Evolutionary conservation across 768 basidiomycete genomes (phyloP), one percentile per base, ranked within the genome.

Genomic region (Boletales sp.): DNA sequence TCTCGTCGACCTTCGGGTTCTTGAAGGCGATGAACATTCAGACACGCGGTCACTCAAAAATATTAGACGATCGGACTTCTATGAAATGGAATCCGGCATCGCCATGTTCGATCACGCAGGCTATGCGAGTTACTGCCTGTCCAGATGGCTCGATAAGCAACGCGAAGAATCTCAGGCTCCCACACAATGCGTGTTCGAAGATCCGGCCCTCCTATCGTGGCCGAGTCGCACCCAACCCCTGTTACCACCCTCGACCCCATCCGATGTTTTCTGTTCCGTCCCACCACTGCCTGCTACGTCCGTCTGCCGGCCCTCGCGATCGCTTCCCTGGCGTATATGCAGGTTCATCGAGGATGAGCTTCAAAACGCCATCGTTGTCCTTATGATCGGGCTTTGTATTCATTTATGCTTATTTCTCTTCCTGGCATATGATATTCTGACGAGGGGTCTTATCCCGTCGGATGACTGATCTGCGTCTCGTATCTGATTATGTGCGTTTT

Each of bases 391-490:
- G n/a, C 39, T 64, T 8, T 43, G 57, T 19, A 61, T 67, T 50
- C 54, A 69, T 32, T 19, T 50, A 21, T 67, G 66, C 17, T 56
- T 67, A 53, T 58, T 54, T 50, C 21, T 65, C 9, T 65, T 52
- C 17, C 57, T 67, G 17, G 37, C 69, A 19, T 67, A 67, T 52
- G 61, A 65, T 56, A 46, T 67, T 38, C 58, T 67, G 10, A 56
- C 54, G 7, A 62, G 64, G 21, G 64, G 64, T 34, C 34, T 65
- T 24, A 24, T 50, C 19, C 63, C 64, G 29, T 56, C 64, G 3
- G 63, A 65, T 38, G 63, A 65, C 36, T 65, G 48, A 65, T 31
- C 13, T 36, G 2, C 50, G 11, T 40, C 14, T 9, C 35, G 2
- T 27, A 40, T 17, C 1, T 2, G 32, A 11, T 34, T 34, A 30